Base-by-base conservation (phyloP, 2,329 filamentous ascomycete genomes). In the Massarina eburnea region DNA sequence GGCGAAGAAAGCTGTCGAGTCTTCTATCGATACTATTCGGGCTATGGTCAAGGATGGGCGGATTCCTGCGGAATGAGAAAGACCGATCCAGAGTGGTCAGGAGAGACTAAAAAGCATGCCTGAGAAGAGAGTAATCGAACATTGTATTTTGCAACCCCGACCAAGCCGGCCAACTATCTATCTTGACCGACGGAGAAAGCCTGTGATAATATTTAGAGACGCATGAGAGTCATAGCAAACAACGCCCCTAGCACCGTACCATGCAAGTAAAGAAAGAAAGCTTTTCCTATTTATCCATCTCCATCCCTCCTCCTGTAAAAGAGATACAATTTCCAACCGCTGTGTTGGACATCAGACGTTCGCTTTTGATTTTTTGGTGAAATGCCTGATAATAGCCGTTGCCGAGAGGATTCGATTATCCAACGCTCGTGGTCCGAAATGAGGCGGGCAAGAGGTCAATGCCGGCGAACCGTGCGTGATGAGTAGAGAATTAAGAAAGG, bases 1-100 rank as follows among this genome's bases (percentile, higher is more conserved):
- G 57, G 67, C 71, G 2, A 71, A 71, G 63, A 67, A 55, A 55
- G 73, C 73, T 8, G 74, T 76, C 2, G 71, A 74, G 44, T 62
- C 46, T 35, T 68, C 58, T n/a, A 74, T 76, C 45, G 64, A 72
- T 35, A 64, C 65, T 1, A 71, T 77, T 32, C 56, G 73, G 55
- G 60, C 63, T 46, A 72, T 76, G 72, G 74, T 70, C 1, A 53
- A 56, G 41, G 68, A 72, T 48, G 68, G 68, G 17, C 43, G 58
- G 49, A 68, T 71, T 24, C 47, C 54, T 21, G 45, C 10, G 22
- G 37, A 37, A 34, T 38, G 14, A 15, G 26, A 14, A 29, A n/a
- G n/a, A n/a, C n/a, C 5, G 27, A 8, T 26, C 7, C 24, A 26
- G 10, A 26, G 24, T 26, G 6, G 24, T 7, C 6, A 26, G 24